A percentile compares a stretch with the other conserved stretches of the same genome.
phyloP scores from a whole-genome alignment of 306 rosid species.

The Ammopiptanthus mongolicus region DNA sequence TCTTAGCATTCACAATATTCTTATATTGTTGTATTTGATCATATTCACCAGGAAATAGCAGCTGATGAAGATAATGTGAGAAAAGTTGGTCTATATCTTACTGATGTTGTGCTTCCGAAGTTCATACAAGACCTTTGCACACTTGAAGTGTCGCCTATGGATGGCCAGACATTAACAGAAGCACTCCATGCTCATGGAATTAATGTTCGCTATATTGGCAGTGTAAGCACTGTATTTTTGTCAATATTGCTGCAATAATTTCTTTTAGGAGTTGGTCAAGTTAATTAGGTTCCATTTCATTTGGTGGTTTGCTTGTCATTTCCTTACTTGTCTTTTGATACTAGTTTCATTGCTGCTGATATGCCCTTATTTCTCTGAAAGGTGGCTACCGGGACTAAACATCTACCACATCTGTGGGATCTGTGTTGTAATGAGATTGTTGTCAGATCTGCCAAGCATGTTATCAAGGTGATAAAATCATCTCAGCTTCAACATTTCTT shows the following conservation, averaged over 20 bases:
- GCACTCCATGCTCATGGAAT: constrained; percentile 99
- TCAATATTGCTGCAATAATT: not conserved
- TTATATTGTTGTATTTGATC: constrained; percentile 15
- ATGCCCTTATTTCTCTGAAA: constrained; percentile 27
- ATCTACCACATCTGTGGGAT: constrained; percentile 93
- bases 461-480: constrained; percentile 63
- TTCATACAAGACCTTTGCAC: constrained; percentile 95
- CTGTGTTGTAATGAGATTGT: constrained; percentile 89
- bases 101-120: constrained; percentile 83
- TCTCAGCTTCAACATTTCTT: constrained; percentile 8
- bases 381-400: constrained; percentile 95
- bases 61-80: constrained; percentile 87
- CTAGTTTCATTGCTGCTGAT: constrained; percentile 21
- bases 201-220: constrained; percentile 93
- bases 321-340: not conserved
- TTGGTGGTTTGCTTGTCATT: not conserved
- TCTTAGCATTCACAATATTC: constrained; percentile 11
- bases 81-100: constrained; percentile 72
- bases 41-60: constrained; percentile 63
- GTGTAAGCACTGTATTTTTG: constrained; percentile 44
- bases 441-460: constrained; percentile 93
- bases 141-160: constrained; percentile 99
- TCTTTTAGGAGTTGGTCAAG: constrained; percentile 3
- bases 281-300: not conserved
- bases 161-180: constrained; percentile 95